Percentiles rank a stretch among this genome's conserved stretches.
phyloP scores from a whole-genome alignment of 2,329 filamentous ascomycete genomes.

The Sclerotinia trifoliorum region DNA sequence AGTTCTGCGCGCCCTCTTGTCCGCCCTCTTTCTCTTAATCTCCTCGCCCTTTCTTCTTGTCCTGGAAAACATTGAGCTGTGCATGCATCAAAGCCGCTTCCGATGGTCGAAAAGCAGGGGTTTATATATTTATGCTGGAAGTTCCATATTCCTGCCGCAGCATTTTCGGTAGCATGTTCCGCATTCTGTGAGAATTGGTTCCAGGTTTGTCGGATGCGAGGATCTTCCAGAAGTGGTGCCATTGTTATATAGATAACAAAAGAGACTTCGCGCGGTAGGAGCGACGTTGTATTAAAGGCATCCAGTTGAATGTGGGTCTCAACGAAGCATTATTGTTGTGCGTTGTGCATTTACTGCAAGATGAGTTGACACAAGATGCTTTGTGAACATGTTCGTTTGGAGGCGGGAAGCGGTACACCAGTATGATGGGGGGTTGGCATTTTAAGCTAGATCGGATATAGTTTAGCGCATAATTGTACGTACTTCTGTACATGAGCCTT shows the following conservation, averaged over 20 bases:
- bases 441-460: slow-evolving; percentile 7
- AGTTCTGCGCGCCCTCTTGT: slow-evolving; percentile 67
- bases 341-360: slow-evolving; percentile 15
- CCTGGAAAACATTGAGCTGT: slow-evolving; percentile 68
- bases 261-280: neutral
- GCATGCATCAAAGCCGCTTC: slow-evolving; percentile 68
- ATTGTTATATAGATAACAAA: slow-evolving; percentile 27
- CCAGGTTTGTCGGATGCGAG: slow-evolving; percentile 87
- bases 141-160: slow-evolving; percentile 86
- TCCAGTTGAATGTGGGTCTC: slow-evolving; percentile 12
- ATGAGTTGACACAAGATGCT: slow-evolving; percentile 13
- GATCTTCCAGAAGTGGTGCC: slow-evolving; percentile 64
- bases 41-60: slow-evolving; percentile 70
- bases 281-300: slow-evolving; percentile 8
- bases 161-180: slow-evolving; percentile 85
- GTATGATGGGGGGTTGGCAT: neutral
- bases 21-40: slow-evolving; percentile 62
- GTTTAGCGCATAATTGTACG: neutral
- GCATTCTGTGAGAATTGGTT: slow-evolving; percentile 90
- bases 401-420: neutral
- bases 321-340: slow-evolving; percentile 20
- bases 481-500: neutral
- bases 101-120: slow-evolving; percentile 72
- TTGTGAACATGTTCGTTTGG: slow-evolving; percentile 9
- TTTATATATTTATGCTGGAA: slow-evolving; percentile 83